Evolutionary conservation across 306 rosid genomes (phyloP).

Genomic region (Vigna hirtella): DNA sequence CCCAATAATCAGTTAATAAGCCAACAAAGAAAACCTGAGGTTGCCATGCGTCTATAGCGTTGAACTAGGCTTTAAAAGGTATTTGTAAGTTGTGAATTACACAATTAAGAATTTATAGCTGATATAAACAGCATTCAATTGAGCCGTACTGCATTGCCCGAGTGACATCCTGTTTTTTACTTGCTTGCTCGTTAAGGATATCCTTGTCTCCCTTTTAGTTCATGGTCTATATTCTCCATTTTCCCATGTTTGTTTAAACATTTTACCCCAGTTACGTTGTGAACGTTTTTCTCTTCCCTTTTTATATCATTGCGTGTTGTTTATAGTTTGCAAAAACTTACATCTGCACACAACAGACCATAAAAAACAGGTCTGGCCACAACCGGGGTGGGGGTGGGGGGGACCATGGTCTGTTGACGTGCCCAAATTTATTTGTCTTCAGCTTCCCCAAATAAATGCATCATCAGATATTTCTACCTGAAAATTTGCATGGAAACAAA

Average conservation of each 20-base stretch:
- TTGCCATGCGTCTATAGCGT: constrained; percentile 16
- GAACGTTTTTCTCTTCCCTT: constrained; percentile 19
- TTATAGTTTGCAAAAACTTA: constrained; percentile 35
- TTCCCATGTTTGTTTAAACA: constrained; percentile 44
- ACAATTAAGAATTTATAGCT: constrained; percentile 20
- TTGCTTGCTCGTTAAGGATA: constrained; percentile 37
- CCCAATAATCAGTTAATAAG: constrained; percentile 10
- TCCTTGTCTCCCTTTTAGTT: constrained; percentile 21
- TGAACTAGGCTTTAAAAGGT: not conserved
- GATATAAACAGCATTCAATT: constrained; percentile 19
- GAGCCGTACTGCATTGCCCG: constrained; percentile 34
- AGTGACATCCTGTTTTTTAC: constrained; percentile 16
- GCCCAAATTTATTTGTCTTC: constrained; percentile 41
- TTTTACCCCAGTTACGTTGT: constrained; percentile 44
- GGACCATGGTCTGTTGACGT: constrained; percentile 53
- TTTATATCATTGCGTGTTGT: constrained; percentile 44
- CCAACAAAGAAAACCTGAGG: constrained; percentile 33
- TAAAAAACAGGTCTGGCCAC: constrained; percentile 41
- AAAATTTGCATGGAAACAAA: constrained; percentile 30
- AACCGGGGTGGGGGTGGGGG: constrained; percentile 32
- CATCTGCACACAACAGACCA: constrained; percentile 42
- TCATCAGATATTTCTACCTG: constrained; percentile 3
- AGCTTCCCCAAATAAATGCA: constrained; percentile 36
- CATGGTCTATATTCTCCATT: constrained; percentile 29
- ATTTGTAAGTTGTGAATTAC: constrained; percentile 23